Percentiles rank a stretch among this genome's conserved stretches.
Conservation (phyloP, 2,329 filamentous ascomycete species). For the Neoascochyta sp. region DNA sequence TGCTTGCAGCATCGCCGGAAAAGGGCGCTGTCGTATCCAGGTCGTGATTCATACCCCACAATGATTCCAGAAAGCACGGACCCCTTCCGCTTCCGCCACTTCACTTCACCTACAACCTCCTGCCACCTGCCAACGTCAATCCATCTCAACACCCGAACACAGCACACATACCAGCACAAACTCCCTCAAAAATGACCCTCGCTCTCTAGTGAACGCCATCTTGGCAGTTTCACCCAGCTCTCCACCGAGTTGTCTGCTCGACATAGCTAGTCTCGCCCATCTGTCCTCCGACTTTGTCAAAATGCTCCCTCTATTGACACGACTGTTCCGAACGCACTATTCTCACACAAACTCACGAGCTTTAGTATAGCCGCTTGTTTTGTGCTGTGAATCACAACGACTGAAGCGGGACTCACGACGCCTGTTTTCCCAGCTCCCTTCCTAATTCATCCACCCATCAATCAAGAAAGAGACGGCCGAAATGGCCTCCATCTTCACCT, state of each 20-base stretch:
- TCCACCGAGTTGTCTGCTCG: constrained; percentile 15
- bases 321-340: constrained; percentile 48
- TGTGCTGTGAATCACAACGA: neutral
- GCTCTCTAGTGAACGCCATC: constrained; percentile 17
- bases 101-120: constrained; percentile 4
- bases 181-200: constrained; percentile 9
- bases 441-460: too few species aligned
- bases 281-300: constrained; percentile 38
- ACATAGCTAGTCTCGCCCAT: constrained; percentile 17
- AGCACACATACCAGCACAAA: neutral
- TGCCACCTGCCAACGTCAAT: constrained; percentile 3
- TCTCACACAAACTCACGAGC: constrained; percentile 50
- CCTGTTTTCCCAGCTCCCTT: neutral
- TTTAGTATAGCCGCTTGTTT: constrained; percentile 32
- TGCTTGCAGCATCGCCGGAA: too few species aligned
- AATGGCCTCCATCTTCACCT: constrained; percentile 97
- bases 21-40: too few species aligned
- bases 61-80: too few species aligned
- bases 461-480: too few species aligned
- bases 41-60: too few species aligned
- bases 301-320: constrained; percentile 50
- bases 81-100: constrained; percentile 8
- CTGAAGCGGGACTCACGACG: neutral
- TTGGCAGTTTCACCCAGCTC: constrained; percentile 23
- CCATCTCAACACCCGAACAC: constrained; percentile 2